These are phyloP conservation scores for Eucommia ulmoides DNA, from an alignment of 257 asterid genomes.

Conservation along the genomic window DNA sequence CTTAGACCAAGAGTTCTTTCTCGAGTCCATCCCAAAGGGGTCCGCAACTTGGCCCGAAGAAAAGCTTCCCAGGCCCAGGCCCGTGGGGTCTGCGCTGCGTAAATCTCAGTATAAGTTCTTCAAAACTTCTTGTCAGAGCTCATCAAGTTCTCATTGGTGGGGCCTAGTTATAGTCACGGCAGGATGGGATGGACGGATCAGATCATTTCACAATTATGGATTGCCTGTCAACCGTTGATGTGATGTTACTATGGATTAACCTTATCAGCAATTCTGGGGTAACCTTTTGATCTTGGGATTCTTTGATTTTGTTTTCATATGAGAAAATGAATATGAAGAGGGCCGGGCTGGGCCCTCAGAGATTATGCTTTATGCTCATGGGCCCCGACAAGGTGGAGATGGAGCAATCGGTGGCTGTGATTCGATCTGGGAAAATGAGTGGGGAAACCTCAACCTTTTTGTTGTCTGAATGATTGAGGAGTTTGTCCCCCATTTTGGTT, in stretches of 20 bases:
- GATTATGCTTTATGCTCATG: slow-evolving; percentile 13
- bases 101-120: slow-evolving; percentile 69
- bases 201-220: slow-evolving; percentile 81
- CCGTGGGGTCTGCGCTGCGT: slow-evolving; percentile 26
- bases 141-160: slow-evolving; percentile 61
- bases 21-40: slow-evolving; percentile 49
- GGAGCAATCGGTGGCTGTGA: slow-evolving; percentile 22
- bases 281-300: slow-evolving; percentile 8
- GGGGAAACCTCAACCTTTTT: slow-evolving; percentile 27
- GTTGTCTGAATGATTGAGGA: slow-evolving; percentile 35
- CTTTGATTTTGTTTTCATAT: slow-evolving; percentile 1
- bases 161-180: slow-evolving; percentile 81
- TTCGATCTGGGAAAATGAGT: slow-evolving; percentile 13
- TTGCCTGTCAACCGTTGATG: slow-evolving; percentile 54
- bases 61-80: slow-evolving; percentile 53
- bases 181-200: slow-evolving; percentile 81
- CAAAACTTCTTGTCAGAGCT: slow-evolving; percentile 54
- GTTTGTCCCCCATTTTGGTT: slow-evolving; percentile 41
- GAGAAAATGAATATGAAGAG: slow-evolving; percentile 3
- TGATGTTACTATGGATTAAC: neutral
- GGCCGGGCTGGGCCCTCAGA: slow-evolving; percentile 23
- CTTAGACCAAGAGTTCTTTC: slow-evolving; percentile 37
- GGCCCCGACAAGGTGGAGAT: slow-evolving; percentile 20
- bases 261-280: slow-evolving; percentile 7
- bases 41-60: slow-evolving; percentile 99